Evolutionary conservation across 176 grass and related monocot species (phyloP), one percentile per base, ranked within the genome.

Genomic region (Zoysia pacifica): DNA sequence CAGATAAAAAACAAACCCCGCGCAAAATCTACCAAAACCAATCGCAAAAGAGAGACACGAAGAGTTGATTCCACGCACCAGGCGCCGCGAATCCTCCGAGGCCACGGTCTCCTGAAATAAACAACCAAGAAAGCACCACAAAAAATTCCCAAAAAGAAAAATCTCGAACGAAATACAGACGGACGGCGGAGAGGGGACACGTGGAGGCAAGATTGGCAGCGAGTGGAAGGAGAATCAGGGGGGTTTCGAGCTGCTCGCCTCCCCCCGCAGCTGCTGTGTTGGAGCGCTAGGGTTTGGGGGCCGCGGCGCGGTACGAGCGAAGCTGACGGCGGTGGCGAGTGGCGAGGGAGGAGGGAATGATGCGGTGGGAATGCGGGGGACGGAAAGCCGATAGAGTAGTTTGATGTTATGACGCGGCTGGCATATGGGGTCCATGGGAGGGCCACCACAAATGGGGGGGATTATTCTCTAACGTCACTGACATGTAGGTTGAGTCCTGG

Each of bases 281-380:
- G n/a, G 64, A 69, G 62, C 40, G 71, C 81, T 83, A 88, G 86
- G 86, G 86, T 88, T 88, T 88, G 75, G 68, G 62, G n/a, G 75
- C 74, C 60, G 60, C 77, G 64, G n/a, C 12, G 41, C 16, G 37
- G 37, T 65, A 41, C 4, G 37, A 39, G 64, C 4, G 50, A 47
- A 19, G 52, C 45, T 28, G 28, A 28, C 28, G 28, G 28, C 28
- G 28, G 28, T 28, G 9, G 16, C 39, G 3, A 43, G 11, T 5
- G 20, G 76, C 12, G 45, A 65, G 14, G 8, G 11, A 53, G 48
- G 45, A 70, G 37, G 39, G 61, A 66, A 64, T 78, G 66, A 66
- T 78, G 74, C 64, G 51, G 51, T 68, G 20, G 28, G 28, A 28
- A 28, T 53, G 70, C 38, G 36, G 59, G 35, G 14, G 48, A 52